phyloP scores from a whole-genome alignment of 345 rosid genomes.

The Arabis alpina region DNA sequence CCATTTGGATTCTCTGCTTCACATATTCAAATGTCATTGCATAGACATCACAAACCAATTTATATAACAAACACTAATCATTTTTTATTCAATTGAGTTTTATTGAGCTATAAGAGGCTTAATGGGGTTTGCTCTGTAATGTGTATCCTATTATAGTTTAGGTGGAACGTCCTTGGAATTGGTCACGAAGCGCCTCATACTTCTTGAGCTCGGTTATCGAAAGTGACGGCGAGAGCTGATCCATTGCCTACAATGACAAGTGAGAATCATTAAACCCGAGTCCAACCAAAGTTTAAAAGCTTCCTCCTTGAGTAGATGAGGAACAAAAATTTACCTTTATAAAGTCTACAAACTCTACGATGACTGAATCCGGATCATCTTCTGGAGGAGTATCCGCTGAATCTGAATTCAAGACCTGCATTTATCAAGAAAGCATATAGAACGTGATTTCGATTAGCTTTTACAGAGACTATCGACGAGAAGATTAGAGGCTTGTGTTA shows the following conservation, averaged over 20 bases:
- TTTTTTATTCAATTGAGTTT: no score
- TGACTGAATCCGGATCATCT: slow-evolving; percentile 62
- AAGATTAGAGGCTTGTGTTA: neutral
- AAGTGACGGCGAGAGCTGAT: slow-evolving; percentile 87
- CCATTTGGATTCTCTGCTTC: neutral
- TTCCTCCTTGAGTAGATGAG: slow-evolving; percentile 14
- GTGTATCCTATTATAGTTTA: slow-evolving; percentile 19
- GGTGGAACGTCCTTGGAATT: slow-evolving; percentile 61
- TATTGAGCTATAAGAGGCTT: no score
- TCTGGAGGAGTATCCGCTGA: slow-evolving; percentile 46
- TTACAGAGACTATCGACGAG: neutral
- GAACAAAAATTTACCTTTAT: slow-evolving; percentile 60
- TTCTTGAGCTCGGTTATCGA: slow-evolving; percentile 87
- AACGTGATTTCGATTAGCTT: slow-evolving; percentile 5
- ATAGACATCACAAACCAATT: no score
- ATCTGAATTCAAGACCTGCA: slow-evolving; percentile 60
- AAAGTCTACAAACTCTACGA: slow-evolving; percentile 74
- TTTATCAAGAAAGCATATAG: slow-evolving; percentile 16
- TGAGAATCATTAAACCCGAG: neutral
- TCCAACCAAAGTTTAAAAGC: neutral
- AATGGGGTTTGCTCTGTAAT: neutral
- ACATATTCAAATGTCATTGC: no score
- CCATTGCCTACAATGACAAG: slow-evolving; percentile 59
- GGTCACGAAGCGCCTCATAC: slow-evolving; percentile 77
- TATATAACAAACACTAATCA: no score